Base-by-base conservation (phyloP, 192 early-diverging fungal genomes). In the Gaertneriomyces semiglobifer region DNA sequence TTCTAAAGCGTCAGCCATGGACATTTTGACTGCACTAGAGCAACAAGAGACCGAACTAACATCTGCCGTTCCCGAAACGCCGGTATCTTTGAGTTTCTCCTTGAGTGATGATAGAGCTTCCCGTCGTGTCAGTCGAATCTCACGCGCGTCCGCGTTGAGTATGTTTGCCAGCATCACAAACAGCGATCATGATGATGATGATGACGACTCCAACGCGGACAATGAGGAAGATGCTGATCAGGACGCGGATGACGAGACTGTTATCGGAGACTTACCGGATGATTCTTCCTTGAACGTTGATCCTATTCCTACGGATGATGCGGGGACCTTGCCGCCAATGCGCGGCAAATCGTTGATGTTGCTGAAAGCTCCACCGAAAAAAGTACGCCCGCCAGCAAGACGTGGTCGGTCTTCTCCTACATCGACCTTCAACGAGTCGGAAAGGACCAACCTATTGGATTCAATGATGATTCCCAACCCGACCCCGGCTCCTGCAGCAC, bases 101-200 rank as follows among this genome's bases (percentile, higher is more conserved):
- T 33, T 33, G 25, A 33, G 25, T 2, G 25, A 16, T 39, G 55
- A 57, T 38, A 14, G 42, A 12, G 53, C 55, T 14, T 56, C 65
- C 39, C 53, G 65, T 6, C 53, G 65, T n/a, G 65, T 66, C 8
- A 66, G 65, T 41, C 56, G 66, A 44, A 68, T 68, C 33, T 68
- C 66, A 5, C 66, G 66, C 44, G 66, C 66, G n/a, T 68, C 66
- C 6, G 66, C 66, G 4, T n/a, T 68, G 6, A 41, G 53, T 6
- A 41, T 60, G 9, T 40, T 68, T 16, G 48, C 58, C 42, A 48
- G 58, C 47, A 60, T 68, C 12, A 38, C 25, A 63, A 38, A 10
- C 10, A 14, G 20, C 20, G 10, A 33, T 10, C 14, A 56, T 33
- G 11, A 10, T 56, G 11, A 11, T 12, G 11, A 11, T 56, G 11